Evolutionary conservation across 192 early-diverging fungal species (phyloP).

Genomic region (Chytriomyces sp.): DNA sequence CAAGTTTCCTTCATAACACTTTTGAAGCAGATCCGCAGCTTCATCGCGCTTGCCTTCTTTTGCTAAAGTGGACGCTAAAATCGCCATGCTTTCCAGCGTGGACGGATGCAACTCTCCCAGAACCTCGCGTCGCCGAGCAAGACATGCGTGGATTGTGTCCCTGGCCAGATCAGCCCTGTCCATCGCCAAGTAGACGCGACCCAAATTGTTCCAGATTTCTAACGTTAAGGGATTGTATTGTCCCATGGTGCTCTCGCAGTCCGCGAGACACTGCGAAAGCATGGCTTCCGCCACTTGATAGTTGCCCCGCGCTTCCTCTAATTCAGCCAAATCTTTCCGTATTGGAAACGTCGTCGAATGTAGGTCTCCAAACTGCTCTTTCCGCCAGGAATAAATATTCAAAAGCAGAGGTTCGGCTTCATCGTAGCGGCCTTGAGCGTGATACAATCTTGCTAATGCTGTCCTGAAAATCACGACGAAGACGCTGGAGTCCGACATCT

Average conservation of each 20-base stretch:
- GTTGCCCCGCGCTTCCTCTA: too few species aligned
- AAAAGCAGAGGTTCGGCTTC: conserved; percentile 9
- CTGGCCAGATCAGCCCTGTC: conserved; percentile 15
- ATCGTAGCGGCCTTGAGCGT: conserved; percentile 25
- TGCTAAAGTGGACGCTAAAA: conserved; percentile 16
- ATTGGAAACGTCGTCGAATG: too few species aligned
- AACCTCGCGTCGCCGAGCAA: neutral
- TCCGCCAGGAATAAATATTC: conserved; percentile 19
- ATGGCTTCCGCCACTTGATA: too few species aligned
- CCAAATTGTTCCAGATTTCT: conserved; percentile 5
- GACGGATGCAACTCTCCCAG: conserved; percentile 27
- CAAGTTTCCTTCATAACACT: neutral
- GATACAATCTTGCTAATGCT: conserved; percentile 3
- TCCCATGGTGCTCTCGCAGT: too few species aligned
- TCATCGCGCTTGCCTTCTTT: neutral
- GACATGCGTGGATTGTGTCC: conserved; percentile 14
- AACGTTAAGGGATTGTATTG: conserved; percentile 24
- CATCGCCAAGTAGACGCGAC: conserved; percentile 7
- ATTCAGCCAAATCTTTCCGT: too few species aligned
- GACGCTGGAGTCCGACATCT: neutral
- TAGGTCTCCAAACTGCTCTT: too few species aligned
- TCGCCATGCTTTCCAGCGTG: conserved; percentile 14
- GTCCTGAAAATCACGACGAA: neutral
- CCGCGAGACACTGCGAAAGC: too few species aligned
- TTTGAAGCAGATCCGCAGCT: conserved; percentile 12